Evolutionary conservation across 192 early-diverging fungal genomes (phyloP).

Genomic region (Lobulomyces angularis): DNA sequence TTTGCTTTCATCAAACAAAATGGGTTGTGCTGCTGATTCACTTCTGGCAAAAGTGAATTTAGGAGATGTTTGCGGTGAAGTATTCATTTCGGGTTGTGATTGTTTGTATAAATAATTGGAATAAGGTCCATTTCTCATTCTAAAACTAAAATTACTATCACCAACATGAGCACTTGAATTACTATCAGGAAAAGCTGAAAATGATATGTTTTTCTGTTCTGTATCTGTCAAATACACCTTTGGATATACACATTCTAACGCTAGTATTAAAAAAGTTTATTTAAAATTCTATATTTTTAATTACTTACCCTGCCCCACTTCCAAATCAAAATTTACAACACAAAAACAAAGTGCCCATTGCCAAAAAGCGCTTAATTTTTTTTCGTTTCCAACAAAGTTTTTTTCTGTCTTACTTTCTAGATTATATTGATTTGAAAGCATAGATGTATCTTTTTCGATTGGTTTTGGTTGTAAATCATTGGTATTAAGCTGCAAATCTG

Average conservation of each 20-base stretch:
- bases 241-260: constrained; percentile 33
- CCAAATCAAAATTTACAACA: constrained; percentile 42
- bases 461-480: no score
- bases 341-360: constrained; percentile 34
- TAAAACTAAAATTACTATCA: constrained; percentile 33
- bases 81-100: not conserved
- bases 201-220: constrained; percentile 29
- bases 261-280: constrained; percentile 15
- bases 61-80: not conserved
- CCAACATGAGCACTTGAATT: constrained; percentile 35
- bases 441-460: no score
- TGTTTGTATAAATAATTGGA: constrained; percentile 9
- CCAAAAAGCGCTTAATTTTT: constrained; percentile 21
- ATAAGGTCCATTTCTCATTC: constrained; percentile 28
- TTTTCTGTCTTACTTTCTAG: no score
- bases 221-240: constrained; percentile 26
- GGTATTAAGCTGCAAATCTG: no score
- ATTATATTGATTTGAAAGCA: no score
- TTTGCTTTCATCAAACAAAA: not conserved
- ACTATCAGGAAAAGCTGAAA: constrained; percentile 45
- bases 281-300: not conserved
- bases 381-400: no score
- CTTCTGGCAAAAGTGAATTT: not conserved
- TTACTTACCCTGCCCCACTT: constrained; percentile 30
- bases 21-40: not conserved